Evolutionary conservation across 2,329 filamentous ascomycete genomes (phyloP), one percentile per base, ranked within the genome.

Genomic region (Penicillium sp.): DNA sequence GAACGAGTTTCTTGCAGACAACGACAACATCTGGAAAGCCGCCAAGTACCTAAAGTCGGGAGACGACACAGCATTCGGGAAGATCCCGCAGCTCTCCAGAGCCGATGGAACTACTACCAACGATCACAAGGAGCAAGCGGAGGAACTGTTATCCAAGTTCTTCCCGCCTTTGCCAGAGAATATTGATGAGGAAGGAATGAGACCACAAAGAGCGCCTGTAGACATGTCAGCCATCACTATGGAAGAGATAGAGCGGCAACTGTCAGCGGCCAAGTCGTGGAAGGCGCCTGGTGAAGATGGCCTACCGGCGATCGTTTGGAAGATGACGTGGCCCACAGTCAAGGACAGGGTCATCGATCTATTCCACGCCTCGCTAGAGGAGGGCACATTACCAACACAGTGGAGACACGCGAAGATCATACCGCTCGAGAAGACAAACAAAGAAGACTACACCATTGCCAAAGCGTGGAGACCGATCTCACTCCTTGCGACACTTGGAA

Each of bases 401-500:
- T 59, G 51, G 51, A 27, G 51, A 48, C 27, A 49, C 16, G 44
- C 54, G 7, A 57, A 59, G 51, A 59, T 59, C 37, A 52, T 59
- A n/a, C 50, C 50, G 50, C 53, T 59, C 9, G 51, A 44, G 22
- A 59, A 59, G 21, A 53, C 50, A 26, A 53, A 52, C 14, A 56
- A 54, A 19, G 53, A 53, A 24, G 14, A 52, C 24, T 56, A 56
- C 11, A 56, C 48, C 14, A 60, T 66, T 57, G 55, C 57, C 0
- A 66, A 66, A 39, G 54, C 55, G 31, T 65, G 47, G 63, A 62
- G 67, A 27, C 65, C 59, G 3, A 68, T 68, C 13, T 56, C 63
- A 46, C 63, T 70, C 31, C 62, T 68, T 4, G 51, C 62, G 43
- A 69, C 58, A 45, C 62, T 73, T 1, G 67, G 67, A 5, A 73